Evolutionary conservation across 805 yeast genomes (phyloP), one percentile per base, ranked within the genome.

Genomic region (Candida oleophila): DNA sequence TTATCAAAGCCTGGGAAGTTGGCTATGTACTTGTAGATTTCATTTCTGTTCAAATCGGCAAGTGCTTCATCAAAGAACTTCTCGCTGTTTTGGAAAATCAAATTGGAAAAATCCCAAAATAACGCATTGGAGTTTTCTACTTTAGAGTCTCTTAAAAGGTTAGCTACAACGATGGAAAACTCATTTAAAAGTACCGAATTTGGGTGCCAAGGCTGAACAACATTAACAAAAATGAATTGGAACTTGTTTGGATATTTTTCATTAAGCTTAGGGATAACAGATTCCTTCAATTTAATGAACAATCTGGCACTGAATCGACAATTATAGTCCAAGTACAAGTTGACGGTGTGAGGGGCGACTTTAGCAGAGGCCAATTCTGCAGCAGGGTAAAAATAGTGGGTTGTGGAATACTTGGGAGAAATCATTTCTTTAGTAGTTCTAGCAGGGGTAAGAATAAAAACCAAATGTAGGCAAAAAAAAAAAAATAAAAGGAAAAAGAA

Each of bases 151-250:
- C 68, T 53, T 77, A 89, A 78, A 61, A 85, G 81, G 42, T 77
- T 69, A n/a, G 86, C 87, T 25, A 84, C 82, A 0, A 84, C 90
- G 21, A 89, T 62, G 0, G 86, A 75, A 37, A 86, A 85, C 59
- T 89, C 96, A 60, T 85, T 85, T 35, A 82, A 69, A 33, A 80
- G 65, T 3, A 80, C 76, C 1, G 92, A 83, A 46, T 82, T 80
- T 38, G 91, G 84, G 62, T 89, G 96, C 96, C 96, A 89, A 53
- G 95, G 94, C 69, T 89, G 96, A n/a, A 86, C 73, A 36, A 84
- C 89, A 57, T 87, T 85, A 50, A 82, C 76, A 62, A 85, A 80
- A 9, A 82, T 78, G 50, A 87, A 75, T 53, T 80, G 79, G 55
- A 84, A 78, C 49, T 76, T 62, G 47, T 73, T 73, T 1, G 83